Evolutionary conservation across 2,329 filamentous ascomycete species (phyloP), one percentile per base, ranked within the genome.

Genomic region (Ophiostoma himal-ulmi): DNA sequence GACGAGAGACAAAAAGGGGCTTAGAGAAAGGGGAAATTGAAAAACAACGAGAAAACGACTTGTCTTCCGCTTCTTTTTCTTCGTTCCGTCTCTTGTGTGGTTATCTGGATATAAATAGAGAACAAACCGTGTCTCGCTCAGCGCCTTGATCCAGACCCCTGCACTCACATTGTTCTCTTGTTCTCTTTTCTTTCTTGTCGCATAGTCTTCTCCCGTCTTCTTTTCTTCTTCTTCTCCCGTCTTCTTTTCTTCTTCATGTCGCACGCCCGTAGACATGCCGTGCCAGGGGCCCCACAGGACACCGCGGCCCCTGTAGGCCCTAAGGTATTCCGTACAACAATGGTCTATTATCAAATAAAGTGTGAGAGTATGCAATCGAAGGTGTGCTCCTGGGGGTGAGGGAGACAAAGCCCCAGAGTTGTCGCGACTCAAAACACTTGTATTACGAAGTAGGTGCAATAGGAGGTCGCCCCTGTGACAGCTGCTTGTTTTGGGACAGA

Each of bases 41-140:
- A 67, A 48, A 67, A 64, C n/a, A 36, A 57, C 36, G 26, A 37
- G 66, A 64, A 20, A 48, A 17, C 44, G 44, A 48, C 17, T 68
- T 34, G 57, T 10, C 67, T 71, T 71, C 67, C 70, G 67, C 65
- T 41, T 71, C 68, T 57, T 69, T 69, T 62, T 71, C 70, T 71
- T 71, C 62, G 44, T 71, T 14, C 67, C 67, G 36, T 67, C 34
- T 41, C n/a, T 67, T 60, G 22, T 54, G 17, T 57, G 44, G 17
- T 48, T 48, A 7, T 48, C 44, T 48, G 44, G 52, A 57, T 57
- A 57, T 57, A 57, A 57, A 57, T 57, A 57, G 52, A 48, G 52
- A n/a, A 10, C 26, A 13, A 26, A 22, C 22, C 26, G 52, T 57
- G 57, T 34, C 57, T 62, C 57, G 26, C 8, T 62, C 57, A 57